Percentiles rank a stretch among this genome's conserved stretches.
Evolutionary conservation across 2,329 filamentous ascomycete species (phyloP).

Genomic region (Penicillium griseofulvum): DNA sequence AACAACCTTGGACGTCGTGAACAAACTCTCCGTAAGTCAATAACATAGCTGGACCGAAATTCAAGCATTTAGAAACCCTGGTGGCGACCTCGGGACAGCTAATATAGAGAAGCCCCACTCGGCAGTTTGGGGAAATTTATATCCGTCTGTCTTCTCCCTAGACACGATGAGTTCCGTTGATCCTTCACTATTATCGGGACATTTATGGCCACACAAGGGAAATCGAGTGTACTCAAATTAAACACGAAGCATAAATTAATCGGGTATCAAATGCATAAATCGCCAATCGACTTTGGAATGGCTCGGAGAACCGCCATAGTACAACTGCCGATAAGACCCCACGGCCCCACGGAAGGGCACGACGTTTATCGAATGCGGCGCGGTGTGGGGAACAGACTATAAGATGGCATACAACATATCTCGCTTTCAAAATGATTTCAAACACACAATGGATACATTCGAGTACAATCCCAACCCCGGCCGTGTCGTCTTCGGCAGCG

Average conservation of each 20-base stretch:
- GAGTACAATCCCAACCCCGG: constrained; percentile 56
- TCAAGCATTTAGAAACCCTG: neutral
- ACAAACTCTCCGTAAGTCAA: neutral
- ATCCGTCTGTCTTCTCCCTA: neutral
- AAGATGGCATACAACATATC: constrained; percentile 14
- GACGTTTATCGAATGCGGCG: constrained; percentile 14
- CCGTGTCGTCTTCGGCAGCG: constrained; percentile 57
- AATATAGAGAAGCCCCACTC: neutral
- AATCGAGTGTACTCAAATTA: neutral
- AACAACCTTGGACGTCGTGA: too few relatives aligned
- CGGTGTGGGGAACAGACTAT: constrained; percentile 18
- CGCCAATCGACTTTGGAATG: neutral
- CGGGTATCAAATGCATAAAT: neutral
- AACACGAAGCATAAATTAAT: neutral
- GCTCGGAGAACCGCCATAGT: neutral
- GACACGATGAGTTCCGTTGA: neutral
- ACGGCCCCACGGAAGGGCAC: constrained; percentile 14
- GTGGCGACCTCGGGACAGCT: neutral
- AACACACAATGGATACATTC: constrained; percentile 50
- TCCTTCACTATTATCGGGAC: neutral
- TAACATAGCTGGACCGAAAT: neutral
- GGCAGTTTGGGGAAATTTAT: neutral
- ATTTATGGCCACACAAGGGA: neutral
- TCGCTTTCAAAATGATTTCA: neutral
- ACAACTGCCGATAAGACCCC: constrained; percentile 20